A percentile compares a stretch with the other conserved stretches of the same genome.
Evolutionary conservation across 2,329 filamentous ascomycete genomes (phyloP).

Genomic region (Emmonsia crescens): DNA sequence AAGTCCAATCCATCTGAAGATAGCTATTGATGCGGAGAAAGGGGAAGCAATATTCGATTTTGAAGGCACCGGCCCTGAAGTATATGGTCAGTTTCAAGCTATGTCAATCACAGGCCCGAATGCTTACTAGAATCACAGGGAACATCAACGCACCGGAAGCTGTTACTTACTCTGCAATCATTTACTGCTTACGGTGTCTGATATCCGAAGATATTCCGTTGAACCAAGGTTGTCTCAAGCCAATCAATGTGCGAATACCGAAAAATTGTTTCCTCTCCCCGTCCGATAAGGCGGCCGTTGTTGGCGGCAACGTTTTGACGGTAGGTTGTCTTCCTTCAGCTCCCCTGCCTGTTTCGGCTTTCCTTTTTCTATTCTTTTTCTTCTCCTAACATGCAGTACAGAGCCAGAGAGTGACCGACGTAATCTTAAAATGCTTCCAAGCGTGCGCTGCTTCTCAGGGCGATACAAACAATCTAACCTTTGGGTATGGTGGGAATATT

Average conservation of each 20-base stretch:
- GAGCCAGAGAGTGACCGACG: slow-evolving; percentile 63
- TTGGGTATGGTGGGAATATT: slow-evolving; percentile 60
- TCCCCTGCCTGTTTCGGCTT: not conserved
- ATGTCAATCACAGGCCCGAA: not conserved
- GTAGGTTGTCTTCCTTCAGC: slow-evolving; percentile 15
- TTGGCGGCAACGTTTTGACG: slow-evolving; percentile 70
- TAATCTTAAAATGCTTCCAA: slow-evolving; percentile 64
- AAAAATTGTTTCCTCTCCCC: slow-evolving; percentile 60
- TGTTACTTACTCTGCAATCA: slow-evolving; percentile 68
- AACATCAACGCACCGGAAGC: slow-evolving; percentile 70
- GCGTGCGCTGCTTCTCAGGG: slow-evolving; percentile 67
- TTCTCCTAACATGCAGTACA: slow-evolving; percentile 9
- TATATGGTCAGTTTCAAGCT: slow-evolving; percentile 44
- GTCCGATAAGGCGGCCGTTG: slow-evolving; percentile 61
- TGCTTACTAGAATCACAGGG: slow-evolving; percentile 22
- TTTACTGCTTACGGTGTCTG: slow-evolving; percentile 66
- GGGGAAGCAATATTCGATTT: slow-evolving; percentile 68
- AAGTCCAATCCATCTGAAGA: slow-evolving; percentile 60
- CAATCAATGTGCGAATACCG: slow-evolving; percentile 61
- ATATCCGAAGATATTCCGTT: slow-evolving; percentile 69
- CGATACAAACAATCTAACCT: slow-evolving; percentile 68
- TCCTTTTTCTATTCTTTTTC: not conserved
- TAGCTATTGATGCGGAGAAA: slow-evolving; percentile 59
- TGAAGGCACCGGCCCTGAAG: slow-evolving; percentile 63
- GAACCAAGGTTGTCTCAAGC: slow-evolving; percentile 69